These are phyloP conservation scores for Dentipellis sp. DNA, from an alignment of 768 basidiomycete species.

Conservation along the genomic window DNA sequence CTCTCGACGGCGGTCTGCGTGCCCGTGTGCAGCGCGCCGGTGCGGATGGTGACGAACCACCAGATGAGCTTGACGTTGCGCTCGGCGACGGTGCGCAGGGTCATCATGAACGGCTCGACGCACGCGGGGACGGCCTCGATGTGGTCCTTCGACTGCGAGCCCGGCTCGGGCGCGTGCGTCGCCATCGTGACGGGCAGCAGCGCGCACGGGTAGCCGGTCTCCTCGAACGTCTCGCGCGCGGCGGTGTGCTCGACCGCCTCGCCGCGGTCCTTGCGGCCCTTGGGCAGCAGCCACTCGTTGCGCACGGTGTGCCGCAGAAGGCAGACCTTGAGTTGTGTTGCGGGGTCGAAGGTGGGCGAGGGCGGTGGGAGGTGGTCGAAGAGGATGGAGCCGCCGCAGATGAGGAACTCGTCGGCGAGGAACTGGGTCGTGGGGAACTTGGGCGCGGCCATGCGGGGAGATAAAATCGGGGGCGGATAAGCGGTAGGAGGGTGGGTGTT, in stretches of 20 bases:
- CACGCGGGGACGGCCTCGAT: slow-evolving; percentile 14
- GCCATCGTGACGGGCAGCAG: slow-evolving; percentile 39
- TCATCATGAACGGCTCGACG: slow-evolving; percentile 29
- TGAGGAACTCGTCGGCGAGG: slow-evolving; percentile 15
- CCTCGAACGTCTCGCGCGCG: slow-evolving; percentile 54
- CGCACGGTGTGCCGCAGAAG: slow-evolving; percentile 20
- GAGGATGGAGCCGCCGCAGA: slow-evolving; percentile 22
- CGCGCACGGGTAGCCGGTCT: slow-evolving; percentile 50
- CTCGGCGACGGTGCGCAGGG: slow-evolving; percentile 18
- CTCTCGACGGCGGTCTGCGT: slow-evolving; percentile 19
- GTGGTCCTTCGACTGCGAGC: slow-evolving; percentile 27
- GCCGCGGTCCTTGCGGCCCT: slow-evolving; percentile 51
- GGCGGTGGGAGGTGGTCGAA: slow-evolving; percentile 12
- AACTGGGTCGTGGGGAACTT: slow-evolving; percentile 5
- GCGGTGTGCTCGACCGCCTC: slow-evolving; percentile 44
- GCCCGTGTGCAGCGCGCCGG: slow-evolving; percentile 18
- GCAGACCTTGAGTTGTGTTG: slow-evolving; percentile 18
- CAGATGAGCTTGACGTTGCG: slow-evolving; percentile 37
- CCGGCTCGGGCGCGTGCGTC: slow-evolving; percentile 45
- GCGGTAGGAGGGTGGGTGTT: neutral
- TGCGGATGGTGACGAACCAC: slow-evolving; percentile 37
- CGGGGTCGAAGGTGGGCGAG: neutral
- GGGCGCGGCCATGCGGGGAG: neutral
- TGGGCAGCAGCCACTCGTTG: slow-evolving; percentile 39
- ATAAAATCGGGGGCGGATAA: neutral